These are phyloP conservation scores for Suillus plorans DNA, from an alignment of 768 basidiomycete species.

Conservation along the genomic window DNA sequence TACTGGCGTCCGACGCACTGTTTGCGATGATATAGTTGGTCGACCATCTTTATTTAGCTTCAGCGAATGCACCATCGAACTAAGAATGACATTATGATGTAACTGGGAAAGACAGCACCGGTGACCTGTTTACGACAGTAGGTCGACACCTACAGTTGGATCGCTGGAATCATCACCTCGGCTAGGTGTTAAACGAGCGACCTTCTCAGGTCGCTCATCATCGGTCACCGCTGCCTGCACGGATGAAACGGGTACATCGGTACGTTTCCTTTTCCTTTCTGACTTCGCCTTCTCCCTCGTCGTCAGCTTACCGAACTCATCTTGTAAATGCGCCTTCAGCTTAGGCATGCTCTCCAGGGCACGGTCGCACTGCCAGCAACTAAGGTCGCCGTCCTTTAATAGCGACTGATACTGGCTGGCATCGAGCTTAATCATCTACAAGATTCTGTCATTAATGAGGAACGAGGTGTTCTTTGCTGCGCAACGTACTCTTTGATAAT, in stretches of 20 bases:
- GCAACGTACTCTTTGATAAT: slow-evolving; percentile 47
- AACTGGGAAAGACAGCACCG: background rate
- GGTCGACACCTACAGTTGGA: background rate
- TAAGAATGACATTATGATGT: background rate
- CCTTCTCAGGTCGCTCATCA: background rate
- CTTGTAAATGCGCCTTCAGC: slow-evolving; percentile 72
- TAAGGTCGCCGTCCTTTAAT: slow-evolving; percentile 61
- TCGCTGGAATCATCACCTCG: background rate
- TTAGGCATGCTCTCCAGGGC: slow-evolving; percentile 68
- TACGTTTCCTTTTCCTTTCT: slow-evolving; percentile 41
- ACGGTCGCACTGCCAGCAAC: slow-evolving; percentile 69
- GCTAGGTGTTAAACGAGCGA: background rate
- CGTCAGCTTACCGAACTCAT: slow-evolving; percentile 64
- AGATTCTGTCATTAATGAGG: slow-evolving; percentile 5
- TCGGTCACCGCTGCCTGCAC: background rate
- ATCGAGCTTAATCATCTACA: slow-evolving; percentile 54
- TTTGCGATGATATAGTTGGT: background rate
- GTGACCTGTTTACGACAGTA: background rate
- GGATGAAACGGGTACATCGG: slow-evolving; percentile 14
- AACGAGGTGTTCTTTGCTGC: background rate
- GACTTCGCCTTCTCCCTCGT: slow-evolving; percentile 40
- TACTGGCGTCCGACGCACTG: background rate
- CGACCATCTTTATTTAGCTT: background rate
- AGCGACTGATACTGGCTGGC: slow-evolving; percentile 57
- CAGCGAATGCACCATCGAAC: background rate